These are phyloP conservation scores for Pterulicium gracile DNA, from an alignment of 1,284 basidiomycete genomes.

Conservation along the genomic window DNA sequence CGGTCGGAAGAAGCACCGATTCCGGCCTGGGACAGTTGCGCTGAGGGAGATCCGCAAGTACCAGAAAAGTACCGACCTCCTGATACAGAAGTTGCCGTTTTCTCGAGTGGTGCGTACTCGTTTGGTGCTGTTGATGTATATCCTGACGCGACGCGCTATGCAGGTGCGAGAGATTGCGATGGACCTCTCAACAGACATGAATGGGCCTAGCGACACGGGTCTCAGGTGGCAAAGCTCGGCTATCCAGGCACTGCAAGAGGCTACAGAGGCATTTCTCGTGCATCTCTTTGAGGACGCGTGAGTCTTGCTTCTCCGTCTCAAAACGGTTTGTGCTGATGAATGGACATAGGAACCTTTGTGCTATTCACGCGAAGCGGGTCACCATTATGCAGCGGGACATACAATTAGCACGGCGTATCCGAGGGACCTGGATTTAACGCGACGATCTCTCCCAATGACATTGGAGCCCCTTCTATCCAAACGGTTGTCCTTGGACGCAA, in stretches of 20 bases:
- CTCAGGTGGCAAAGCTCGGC: constrained; percentile 91
- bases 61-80: constrained; percentile 85
- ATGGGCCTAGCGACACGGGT: constrained; percentile 46
- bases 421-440: constrained; percentile 69
- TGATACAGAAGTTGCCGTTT: constrained; percentile 84
- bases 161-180: constrained; percentile 89
- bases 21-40: constrained; percentile 81
- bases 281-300: constrained; percentile 95
- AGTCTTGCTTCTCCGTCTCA: constrained; percentile 26
- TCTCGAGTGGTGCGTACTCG: constrained; percentile 67
- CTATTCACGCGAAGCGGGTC: constrained; percentile 96
- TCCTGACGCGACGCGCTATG: constrained; percentile 3
- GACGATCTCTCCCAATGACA: constrained; percentile 15
- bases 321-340: constrained; percentile 3
- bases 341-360: constrained; percentile 72
- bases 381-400: constrained; percentile 98
- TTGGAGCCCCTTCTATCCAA: too few species aligned
- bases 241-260: constrained; percentile 85
- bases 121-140: background rate
- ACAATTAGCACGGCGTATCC: constrained; percentile 88
- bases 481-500: too few species aligned
- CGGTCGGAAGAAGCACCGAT: constrained; percentile 45
- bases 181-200: constrained; percentile 74
- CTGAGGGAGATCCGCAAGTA: constrained; percentile 88
- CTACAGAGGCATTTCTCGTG: constrained; percentile 88